Evolutionary conservation across 1,139 yeast species (phyloP).

Genomic region (Candida tunisiensis): DNA sequence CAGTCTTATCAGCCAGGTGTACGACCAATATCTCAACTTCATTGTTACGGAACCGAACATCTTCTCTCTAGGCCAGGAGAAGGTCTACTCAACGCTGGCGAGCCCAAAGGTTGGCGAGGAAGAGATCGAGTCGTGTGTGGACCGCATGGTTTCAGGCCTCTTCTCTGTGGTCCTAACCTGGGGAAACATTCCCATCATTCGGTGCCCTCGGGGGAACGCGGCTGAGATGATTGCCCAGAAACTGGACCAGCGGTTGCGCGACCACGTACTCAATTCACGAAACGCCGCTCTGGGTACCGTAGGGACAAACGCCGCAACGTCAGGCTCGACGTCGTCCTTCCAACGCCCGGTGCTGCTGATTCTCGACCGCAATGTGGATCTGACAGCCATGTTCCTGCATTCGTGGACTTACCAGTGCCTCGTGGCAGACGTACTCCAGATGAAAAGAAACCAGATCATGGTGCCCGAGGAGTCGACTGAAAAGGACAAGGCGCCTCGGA

Average conservation of each 20-base stretch:
- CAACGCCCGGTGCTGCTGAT: constrained; percentile 69
- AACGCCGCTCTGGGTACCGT: constrained; percentile 8
- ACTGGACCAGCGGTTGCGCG: constrained; percentile 67
- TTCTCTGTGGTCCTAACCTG: constrained; percentile 66
- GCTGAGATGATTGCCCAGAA: constrained; percentile 88
- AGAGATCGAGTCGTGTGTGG: constrained; percentile 51
- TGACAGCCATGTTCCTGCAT: constrained; percentile 88
- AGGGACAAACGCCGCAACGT: constrained; percentile 2
- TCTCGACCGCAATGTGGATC: constrained; percentile 76
- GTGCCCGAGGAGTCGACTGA: constrained; percentile 29
- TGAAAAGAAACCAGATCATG: constrained; percentile 65
- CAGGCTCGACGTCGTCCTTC: constrained; percentile 4
- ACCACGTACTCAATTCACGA: constrained; percentile 61
- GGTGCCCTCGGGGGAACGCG: constrained; percentile 88
- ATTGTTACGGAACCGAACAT: constrained; percentile 86
- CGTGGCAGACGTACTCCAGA: constrained; percentile 79
- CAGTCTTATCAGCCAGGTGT: constrained; percentile 64
- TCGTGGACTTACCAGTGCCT: constrained; percentile 97
- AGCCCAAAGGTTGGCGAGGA: constrained; percentile 60
- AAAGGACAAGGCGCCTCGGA: constrained; percentile 21
- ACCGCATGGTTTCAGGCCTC: constrained; percentile 58
- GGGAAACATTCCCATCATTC: constrained; percentile 70
- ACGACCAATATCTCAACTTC: constrained; percentile 84
- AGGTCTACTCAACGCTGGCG: constrained; percentile 53
- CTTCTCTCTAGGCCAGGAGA: constrained; percentile 56